Conservation (phyloP, 2,329 filamentous ascomycete species). For the Colletotrichum filicis region DNA sequence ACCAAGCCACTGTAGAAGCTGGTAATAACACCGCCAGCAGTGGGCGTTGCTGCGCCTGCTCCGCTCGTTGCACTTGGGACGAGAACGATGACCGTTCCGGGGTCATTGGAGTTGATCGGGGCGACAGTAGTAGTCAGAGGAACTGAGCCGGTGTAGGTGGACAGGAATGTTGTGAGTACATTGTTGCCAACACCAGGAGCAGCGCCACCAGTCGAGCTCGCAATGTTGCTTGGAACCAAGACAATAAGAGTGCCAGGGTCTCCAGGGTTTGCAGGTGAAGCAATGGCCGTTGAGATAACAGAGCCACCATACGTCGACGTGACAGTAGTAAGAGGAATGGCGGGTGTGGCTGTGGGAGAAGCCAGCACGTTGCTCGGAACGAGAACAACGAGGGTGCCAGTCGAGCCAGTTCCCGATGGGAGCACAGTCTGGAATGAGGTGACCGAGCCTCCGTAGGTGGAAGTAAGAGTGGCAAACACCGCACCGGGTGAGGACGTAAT, state of each 20-base stretch:
- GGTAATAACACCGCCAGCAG: background rate
- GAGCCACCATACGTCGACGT: conserved; percentile 24
- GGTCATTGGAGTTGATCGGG: conserved; percentile 22
- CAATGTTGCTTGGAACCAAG: conserved; percentile 5
- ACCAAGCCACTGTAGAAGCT: conserved; percentile 14
- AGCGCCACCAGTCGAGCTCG: background rate
- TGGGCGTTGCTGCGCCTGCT: background rate
- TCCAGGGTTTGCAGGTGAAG: conserved; percentile 24
- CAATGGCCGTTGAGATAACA: conserved; percentile 9
- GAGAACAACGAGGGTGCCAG: conserved; percentile 22
- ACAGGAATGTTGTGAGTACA: conserved; percentile 13
- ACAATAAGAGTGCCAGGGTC: conserved; percentile 26
- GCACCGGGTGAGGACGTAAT: background rate
- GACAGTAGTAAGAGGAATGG: background rate
- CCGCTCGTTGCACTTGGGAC: conserved; percentile 6
- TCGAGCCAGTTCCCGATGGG: conserved; percentile 11
- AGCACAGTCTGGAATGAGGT: conserved; percentile 14
- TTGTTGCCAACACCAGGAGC: background rate
- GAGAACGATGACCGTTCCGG: conserved; percentile 17
- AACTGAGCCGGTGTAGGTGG: conserved; percentile 20
- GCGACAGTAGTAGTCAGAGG: conserved; percentile 22
- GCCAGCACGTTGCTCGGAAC: conserved; percentile 19
- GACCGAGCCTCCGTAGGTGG: conserved; percentile 17
- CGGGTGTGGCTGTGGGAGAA: conserved; percentile 5
- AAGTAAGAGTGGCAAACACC: conserved; percentile 12